Evolutionary conservation across 1,284 basidiomycete genomes (phyloP).

Genomic region (Erythrobasidium hasegawianum): DNA sequence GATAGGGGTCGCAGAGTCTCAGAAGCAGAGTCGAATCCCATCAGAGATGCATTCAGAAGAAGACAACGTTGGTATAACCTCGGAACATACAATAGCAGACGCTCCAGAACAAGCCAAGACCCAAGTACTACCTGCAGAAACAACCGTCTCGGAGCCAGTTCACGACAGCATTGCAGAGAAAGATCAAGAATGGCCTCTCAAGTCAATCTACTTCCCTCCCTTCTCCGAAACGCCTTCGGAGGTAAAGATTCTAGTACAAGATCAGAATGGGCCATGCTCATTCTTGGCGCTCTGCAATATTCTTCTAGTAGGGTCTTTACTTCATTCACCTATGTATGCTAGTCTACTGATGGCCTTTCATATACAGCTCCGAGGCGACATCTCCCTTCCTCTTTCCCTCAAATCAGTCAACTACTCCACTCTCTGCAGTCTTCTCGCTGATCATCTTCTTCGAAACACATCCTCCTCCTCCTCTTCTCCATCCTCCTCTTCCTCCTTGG

Average conservation of each 20-base stretch:
- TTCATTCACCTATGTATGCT: not conserved
- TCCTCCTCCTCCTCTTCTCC: not conserved
- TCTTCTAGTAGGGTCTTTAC: constrained; percentile 12
- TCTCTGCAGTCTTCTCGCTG: constrained; percentile 72
- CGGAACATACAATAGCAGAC: too few relatives aligned
- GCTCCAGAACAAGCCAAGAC: too few relatives aligned
- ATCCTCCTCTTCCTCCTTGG: constrained; percentile 56
- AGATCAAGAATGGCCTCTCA: constrained; percentile 73
- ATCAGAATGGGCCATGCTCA: constrained; percentile 70
- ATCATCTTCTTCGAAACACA: constrained; percentile 65
- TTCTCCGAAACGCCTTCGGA: constrained; percentile 48
- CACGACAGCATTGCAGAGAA: not conserved
- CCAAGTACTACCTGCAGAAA: too few relatives aligned
- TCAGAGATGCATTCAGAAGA: too few relatives aligned
- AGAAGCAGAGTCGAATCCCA: too few relatives aligned
- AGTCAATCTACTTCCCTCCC: constrained; percentile 56
- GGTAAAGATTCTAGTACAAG: constrained; percentile 71
- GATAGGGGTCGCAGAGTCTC: too few relatives aligned
- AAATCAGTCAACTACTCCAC: constrained; percentile 73
- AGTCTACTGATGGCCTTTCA: constrained; percentile 18
- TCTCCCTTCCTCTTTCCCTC: constrained; percentile 61
- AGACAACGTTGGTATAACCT: too few relatives aligned
- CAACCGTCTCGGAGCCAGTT: too few relatives aligned
- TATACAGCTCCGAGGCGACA: constrained; percentile 70
- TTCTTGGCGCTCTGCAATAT: constrained; percentile 65